Conservation (phyloP, 139 green algal species). For the Protoeuglena noctilucae region DNA sequence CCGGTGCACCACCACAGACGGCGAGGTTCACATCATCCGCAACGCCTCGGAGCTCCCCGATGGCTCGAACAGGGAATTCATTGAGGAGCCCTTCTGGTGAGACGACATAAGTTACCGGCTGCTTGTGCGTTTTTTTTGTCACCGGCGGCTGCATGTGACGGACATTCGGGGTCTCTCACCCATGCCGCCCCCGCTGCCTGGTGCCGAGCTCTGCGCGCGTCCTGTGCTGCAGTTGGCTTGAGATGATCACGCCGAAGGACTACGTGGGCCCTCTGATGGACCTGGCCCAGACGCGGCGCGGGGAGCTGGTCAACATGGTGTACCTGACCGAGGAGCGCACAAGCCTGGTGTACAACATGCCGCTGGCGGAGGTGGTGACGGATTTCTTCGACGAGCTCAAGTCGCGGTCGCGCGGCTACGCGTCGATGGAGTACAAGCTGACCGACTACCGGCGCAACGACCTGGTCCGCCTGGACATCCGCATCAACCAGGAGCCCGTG, state of each 20-base stretch:
- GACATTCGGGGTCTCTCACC: no score
- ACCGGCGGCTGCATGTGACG: no score
- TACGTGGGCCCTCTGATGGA: constrained; percentile 94
- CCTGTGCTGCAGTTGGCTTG: no score
- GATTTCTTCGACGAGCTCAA: constrained; percentile 98
- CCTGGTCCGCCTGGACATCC: constrained; percentile 79
- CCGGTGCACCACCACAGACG: constrained; percentile 36
- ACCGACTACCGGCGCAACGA: constrained; percentile 67
- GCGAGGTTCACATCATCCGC: constrained; percentile 35
- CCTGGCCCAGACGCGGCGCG: constrained; percentile 48
- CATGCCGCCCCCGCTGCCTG: no score
- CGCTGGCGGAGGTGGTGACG: constrained; percentile 88
- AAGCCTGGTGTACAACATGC: constrained; percentile 82
- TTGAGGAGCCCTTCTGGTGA: constrained; percentile 76
- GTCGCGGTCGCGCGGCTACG: constrained; percentile 76
- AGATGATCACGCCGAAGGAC: constrained; percentile 67
- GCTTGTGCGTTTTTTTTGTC: no score
- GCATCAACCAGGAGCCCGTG: constrained; percentile 71
- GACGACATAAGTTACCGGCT: no score
- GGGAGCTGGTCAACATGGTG: constrained; percentile 87
- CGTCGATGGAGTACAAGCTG: constrained; percentile 86
- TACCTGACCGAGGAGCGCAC: constrained; percentile 78
- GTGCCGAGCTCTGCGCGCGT: no score
- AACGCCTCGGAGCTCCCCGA: constrained; percentile 76
- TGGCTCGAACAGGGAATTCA: constrained; percentile 31